Evolutionary conservation across 169 alveolate species (phyloP), one percentile per base, ranked within the genome.

Genomic region (Babesia bovis): DNA sequence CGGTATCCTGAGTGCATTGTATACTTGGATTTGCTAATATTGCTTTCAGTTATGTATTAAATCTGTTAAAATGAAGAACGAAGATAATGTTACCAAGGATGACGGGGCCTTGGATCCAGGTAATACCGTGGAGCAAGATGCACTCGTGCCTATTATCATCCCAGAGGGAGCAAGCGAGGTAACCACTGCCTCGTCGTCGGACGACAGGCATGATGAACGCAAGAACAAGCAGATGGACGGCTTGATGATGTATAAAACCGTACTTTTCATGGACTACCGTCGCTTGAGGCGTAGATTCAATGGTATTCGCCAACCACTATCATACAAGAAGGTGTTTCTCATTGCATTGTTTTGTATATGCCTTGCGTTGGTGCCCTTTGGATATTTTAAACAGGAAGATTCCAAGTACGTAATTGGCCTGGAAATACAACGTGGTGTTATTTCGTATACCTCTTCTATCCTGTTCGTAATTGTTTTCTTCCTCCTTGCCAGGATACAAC

Each of bases 221-320:
- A 38, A 10, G 19, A 40, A 10, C 21, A 35, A 28, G 28, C 38
- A 76, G 4, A 41, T 76, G 2, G 57, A 76, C 5, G 85, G 69
- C 17, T 28, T 66, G 23, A 76, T 76, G 85, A 66, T 78, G 6
- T 53, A 78, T 19, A 53, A 78, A 65, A 87, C 93, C 6, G 76
- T 87, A 28, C 38, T 78, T 17, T 87, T 84, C 33, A 90, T 90
- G 94, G 94, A 90, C 60, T 87, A 90, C 53, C 67, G 94, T n/a
- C 47, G 94, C 32, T 53, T 90, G 28, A 38, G 90, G 58, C 66
- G 94, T 23, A 85, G 94, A 45, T 85, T 89, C 41, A 79, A 83
- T 61, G 94, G 94, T 40, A 92, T 90, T 19, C 60, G 94, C 32
- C 88, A 85, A 40, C 93, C 93, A 9, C 33, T 75, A 13, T 92